Percentiles rank a stretch among this genome's conserved stretches.
Conservation (phyloP, 257 asterid genomes). For the Fraxinus anomala region DNA sequence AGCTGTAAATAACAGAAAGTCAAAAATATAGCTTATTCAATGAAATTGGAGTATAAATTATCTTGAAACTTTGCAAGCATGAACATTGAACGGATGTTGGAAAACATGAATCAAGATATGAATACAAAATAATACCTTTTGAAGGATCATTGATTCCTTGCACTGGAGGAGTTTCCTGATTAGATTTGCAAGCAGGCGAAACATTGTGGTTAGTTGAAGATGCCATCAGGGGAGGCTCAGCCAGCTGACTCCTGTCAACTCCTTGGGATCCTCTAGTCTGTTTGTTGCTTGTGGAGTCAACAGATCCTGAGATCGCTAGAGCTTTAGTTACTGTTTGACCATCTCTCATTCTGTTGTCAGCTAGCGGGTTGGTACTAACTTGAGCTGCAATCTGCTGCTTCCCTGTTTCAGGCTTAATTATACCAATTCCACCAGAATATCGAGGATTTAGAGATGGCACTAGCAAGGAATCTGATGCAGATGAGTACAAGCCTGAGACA, state of each 20-base stretch:
- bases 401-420: conserved; percentile 49
- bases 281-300: conserved; percentile 23
- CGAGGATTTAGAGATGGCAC: conserved; percentile 46
- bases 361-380: conserved; percentile 18
- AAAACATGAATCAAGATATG: background rate
- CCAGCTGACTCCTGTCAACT: conserved; percentile 29
- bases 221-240: conserved; percentile 31
- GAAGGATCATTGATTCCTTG: conserved; percentile 33
- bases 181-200: conserved; percentile 24
- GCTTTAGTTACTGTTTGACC: conserved; percentile 28
- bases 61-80: background rate
- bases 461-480: conserved; percentile 55
- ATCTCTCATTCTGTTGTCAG: conserved; percentile 28
- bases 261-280: conserved; percentile 29
- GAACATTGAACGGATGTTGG: background rate
- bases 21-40: background rate
- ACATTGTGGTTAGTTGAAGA: conserved; percentile 32
- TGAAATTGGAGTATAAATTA: background rate
- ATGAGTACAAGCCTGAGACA: conserved; percentile 47
- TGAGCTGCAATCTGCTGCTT: conserved; percentile 37
- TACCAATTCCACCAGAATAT: conserved; percentile 39
- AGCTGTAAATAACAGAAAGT: background rate
- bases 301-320: conserved; percentile 31
- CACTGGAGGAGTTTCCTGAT: conserved; percentile 35
- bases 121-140: conserved; percentile 35